A percentile compares a stretch with the other conserved stretches of the same genome.
Conservation (phyloP, 2,329 filamentous ascomycete species). For the Daldinia eschscholtzii region DNA sequence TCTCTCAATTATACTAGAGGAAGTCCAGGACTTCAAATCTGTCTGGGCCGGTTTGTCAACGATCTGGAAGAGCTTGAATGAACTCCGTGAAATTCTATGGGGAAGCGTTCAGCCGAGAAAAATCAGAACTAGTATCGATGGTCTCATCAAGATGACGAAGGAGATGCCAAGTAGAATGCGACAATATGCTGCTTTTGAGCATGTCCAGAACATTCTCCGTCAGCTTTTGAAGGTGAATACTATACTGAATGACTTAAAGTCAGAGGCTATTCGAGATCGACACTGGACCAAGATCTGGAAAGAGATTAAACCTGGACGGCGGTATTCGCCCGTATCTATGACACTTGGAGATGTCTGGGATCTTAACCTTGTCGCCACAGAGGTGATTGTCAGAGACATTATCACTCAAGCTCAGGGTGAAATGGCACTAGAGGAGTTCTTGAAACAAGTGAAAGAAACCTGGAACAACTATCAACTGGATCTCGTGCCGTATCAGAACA, state of each 20-base stretch:
- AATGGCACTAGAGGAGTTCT: slow-evolving; percentile 97
- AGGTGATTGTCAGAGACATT: slow-evolving; percentile 89
- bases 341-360: slow-evolving; percentile 99
- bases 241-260: slow-evolving; percentile 90
- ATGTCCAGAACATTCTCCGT: slow-evolving; percentile 91
- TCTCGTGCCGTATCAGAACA: slow-evolving; percentile 97
- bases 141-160: slow-evolving; percentile 96
- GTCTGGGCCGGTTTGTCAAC: slow-evolving; percentile 97
- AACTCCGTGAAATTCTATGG: slow-evolving; percentile 93
- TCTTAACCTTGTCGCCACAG: slow-evolving; percentile 87
- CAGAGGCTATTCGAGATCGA: slow-evolving; percentile 93
- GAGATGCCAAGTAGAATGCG: slow-evolving; percentile 99
- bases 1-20: slow-evolving; percentile 88
- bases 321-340: slow-evolving; percentile 94
- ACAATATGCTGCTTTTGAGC: slow-evolving; percentile 99
- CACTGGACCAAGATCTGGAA: slow-evolving; percentile 99
- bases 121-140: slow-evolving; percentile 88
- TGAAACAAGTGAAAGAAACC: slow-evolving; percentile 94
- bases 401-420: slow-evolving; percentile 97
- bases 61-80: slow-evolving; percentile 96
- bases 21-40: slow-evolving; percentile 98
- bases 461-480: slow-evolving; percentile 97
- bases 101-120: slow-evolving; percentile 95
- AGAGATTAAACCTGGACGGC: slow-evolving; percentile 88
- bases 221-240: slow-evolving; percentile 92